Base-by-base conservation (phyloP, 2,329 filamentous ascomycete genomes). In the Tolypocladium tundrense region DNA sequence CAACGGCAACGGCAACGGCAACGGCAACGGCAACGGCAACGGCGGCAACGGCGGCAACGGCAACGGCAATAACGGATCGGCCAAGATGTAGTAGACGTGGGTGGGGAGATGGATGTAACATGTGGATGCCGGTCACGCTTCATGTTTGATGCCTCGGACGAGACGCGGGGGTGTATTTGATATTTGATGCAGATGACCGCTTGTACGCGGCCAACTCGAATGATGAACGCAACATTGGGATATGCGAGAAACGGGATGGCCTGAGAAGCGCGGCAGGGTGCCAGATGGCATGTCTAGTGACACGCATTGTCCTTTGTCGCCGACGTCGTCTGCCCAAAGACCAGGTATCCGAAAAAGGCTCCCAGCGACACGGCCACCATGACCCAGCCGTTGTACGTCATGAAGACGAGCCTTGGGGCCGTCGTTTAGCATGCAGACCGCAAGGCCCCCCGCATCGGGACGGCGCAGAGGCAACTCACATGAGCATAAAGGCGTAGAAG, bases 301-400 rank as follows among this genome's bases (percentile, higher is more conserved):
- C 94, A 99, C 50, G 93, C 92, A 62, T 90, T 91, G 61, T 91
- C 87, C 79, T 96, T 97, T 35, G 87, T 87, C 9, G 87, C 83
- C 56, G 85, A 81, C 1, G 85, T 85, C 57, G 79, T 78, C 58
- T 84, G 82, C 19, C 90, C 88, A 75, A 97, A 99, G 51, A 88
- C 66, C 60, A 96, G 70, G 70, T 96, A 97, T 50, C 94, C 94
- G 51, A 96, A 73, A 64, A 95, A 96, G 0, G 93, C 92, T 19
- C 94, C 94, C 11, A 95, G 77, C 0, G 88, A 88, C 19, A 97
- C 92, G 3, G 93, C 84, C 64, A 96, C 74, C 94, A 99, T 99
- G 65, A 99, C 86, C 87, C 90, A 96, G 58, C 94, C 94, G 68
- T 99, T 99, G 76, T 99, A 99, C n/a, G 94, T 99, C 94, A 99